Percentiles rank a stretch among this genome's conserved stretches.
Evolutionary conservation across 2,329 filamentous ascomycete genomes (phyloP).

Genomic region (Aureobasidium zeae): DNA sequence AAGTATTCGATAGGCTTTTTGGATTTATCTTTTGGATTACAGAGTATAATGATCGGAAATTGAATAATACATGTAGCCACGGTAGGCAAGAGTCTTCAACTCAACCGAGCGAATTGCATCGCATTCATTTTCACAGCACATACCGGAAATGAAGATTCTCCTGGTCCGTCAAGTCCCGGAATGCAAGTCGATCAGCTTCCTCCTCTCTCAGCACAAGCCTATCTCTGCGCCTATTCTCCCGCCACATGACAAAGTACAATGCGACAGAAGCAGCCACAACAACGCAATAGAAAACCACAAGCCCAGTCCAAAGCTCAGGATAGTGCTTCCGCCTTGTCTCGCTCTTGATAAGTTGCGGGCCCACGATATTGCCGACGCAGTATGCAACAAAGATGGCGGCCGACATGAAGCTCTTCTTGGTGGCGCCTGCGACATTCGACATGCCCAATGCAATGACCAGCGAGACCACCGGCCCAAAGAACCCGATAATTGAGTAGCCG

Average conservation of each 20-base stretch:
- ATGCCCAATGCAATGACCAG: slow-evolving; percentile 49
- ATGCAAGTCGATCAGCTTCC: slow-evolving; percentile 56
- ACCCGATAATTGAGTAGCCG: slow-evolving; percentile 64
- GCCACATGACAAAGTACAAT: slow-evolving; percentile 50
- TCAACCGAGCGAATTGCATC: too few species aligned
- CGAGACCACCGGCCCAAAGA: slow-evolving; percentile 62
- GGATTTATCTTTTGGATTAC: too few species aligned
- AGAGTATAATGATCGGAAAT: too few species aligned
- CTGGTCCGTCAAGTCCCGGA: slow-evolving; percentile 47
- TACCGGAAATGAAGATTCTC: slow-evolving; percentile 52
- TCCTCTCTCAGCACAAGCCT: slow-evolving; percentile 45
- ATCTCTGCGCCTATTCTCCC: slow-evolving; percentile 49
- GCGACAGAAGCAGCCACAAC: slow-evolving; percentile 49
- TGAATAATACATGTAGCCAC: too few species aligned
- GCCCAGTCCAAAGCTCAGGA: slow-evolving; percentile 58
- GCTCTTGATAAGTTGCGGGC: slow-evolving; percentile 61
- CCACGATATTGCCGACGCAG: slow-evolving; percentile 67
- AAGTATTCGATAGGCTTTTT: too few species aligned
- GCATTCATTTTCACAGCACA: slow-evolving; percentile 9
- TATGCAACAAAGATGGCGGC: slow-evolving; percentile 67
- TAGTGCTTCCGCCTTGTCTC: slow-evolving; percentile 58
- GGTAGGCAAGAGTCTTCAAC: too few species aligned
- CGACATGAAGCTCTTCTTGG: slow-evolving; percentile 70
- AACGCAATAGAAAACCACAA: slow-evolving; percentile 61
- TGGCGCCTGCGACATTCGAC: slow-evolving; percentile 65